A percentile compares a stretch with the other conserved stretches of the same genome.
These are phyloP conservation scores for Dryadomyces sulphureus DNA, from an alignment of 2,329 filamentous ascomycete genomes.

Conservation along the genomic window DNA sequence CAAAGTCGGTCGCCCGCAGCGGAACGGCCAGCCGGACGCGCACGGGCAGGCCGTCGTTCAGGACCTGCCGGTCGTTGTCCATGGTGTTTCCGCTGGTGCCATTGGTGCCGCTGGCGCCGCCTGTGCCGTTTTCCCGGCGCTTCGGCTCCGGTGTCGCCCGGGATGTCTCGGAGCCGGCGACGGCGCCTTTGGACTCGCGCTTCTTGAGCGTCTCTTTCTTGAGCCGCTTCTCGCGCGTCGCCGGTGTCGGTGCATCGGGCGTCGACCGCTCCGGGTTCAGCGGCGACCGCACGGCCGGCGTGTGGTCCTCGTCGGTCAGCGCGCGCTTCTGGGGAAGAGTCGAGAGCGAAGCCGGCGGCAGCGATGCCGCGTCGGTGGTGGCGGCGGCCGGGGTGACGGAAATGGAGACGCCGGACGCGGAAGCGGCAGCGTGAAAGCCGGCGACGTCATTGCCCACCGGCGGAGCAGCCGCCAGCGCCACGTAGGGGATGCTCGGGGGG, in stretches of 20 bases:
- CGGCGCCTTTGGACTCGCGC: conserved; percentile 43
- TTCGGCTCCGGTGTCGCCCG: conserved; percentile 44
- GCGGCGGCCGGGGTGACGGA: background rate
- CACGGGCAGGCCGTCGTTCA: conserved; percentile 34
- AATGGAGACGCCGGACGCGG: background rate
- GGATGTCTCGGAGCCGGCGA: conserved; percentile 21
- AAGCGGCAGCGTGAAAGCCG: conserved; percentile 8
- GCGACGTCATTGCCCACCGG: too few relatives aligned
- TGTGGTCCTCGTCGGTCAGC: conserved; percentile 50
- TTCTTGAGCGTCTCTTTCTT: conserved; percentile 59
- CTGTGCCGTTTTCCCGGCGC: conserved; percentile 18
- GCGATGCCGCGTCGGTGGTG: background rate
- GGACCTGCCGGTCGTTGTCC: conserved; percentile 29
- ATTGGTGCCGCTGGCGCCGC: background rate
- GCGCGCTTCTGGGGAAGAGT: conserved; percentile 49
- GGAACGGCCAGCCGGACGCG: conserved; percentile 47
- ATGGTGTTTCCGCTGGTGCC: background rate
- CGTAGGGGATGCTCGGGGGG: conserved; percentile 9
- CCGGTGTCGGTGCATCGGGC: conserved; percentile 12
- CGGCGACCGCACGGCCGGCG: conserved; percentile 56
- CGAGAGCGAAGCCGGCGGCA: conserved; percentile 12
- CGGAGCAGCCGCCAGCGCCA: background rate
- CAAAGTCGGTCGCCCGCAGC: conserved; percentile 47
- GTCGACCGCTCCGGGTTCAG: conserved; percentile 45
- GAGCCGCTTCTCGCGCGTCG: conserved; percentile 34